Evolutionary conservation across 495 filamentous ascomycete species (phyloP).

Genomic region (Penicillium paxilli): DNA sequence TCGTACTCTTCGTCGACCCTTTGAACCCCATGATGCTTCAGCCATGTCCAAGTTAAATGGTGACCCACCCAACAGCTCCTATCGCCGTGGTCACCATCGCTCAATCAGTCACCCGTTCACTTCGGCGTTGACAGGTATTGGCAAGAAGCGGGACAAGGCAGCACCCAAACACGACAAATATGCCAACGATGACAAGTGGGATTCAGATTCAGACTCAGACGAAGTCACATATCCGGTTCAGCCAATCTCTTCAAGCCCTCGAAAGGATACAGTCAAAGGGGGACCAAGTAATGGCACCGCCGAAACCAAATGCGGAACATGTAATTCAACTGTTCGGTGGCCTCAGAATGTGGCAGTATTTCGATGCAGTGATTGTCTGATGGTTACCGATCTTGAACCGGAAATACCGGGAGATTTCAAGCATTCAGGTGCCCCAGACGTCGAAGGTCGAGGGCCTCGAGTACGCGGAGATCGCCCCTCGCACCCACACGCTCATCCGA

Average conservation of each 20-base stretch:
- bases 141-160: conserved; percentile 51
- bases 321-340: conserved; percentile 80
- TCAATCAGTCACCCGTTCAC: conserved; percentile 79
- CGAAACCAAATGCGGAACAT: conserved; percentile 81
- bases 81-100: conserved; percentile 56
- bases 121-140: conserved; percentile 54
- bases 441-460: conserved; percentile 4
- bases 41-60: conserved; percentile 23
- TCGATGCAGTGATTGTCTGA: conserved; percentile 82
- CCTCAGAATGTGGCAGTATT: conserved; percentile 74
- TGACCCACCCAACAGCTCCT: conserved; percentile 19
- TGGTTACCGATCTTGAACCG: conserved; percentile 78
- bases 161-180: conserved; percentile 25
- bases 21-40: conserved; percentile 33
- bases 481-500: conserved; percentile 1
- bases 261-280: conserved; percentile 29
- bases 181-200: conserved; percentile 30
- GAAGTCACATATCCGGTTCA: conserved; percentile 32
- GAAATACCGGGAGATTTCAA: conserved; percentile 21
- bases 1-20: conserved; percentile 15
- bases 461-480: not conserved
- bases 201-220: conserved; percentile 47
- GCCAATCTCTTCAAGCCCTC: conserved; percentile 28
- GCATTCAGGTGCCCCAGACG: conserved; percentile 13
- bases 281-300: conserved; percentile 40